phyloP scores from a whole-genome alignment of 108 stramenopile genomes.

The Fragilaria crotonensis region DNA sequence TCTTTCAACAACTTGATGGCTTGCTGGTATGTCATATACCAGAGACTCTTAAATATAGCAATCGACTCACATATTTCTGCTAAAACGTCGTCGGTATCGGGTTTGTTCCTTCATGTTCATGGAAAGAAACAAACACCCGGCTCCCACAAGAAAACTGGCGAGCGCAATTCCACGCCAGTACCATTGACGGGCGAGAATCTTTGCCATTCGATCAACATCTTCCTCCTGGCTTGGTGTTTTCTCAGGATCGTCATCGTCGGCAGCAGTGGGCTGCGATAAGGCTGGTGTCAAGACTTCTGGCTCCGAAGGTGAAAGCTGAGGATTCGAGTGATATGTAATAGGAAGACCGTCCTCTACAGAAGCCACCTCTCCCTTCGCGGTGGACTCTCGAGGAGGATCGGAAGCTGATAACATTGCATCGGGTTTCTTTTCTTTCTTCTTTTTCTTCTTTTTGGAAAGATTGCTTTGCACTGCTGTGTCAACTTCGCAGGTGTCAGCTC shows the following conservation, averaged over 20 bases:
- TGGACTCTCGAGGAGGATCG: no score
- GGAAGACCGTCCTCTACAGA: background rate
- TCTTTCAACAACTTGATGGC: no score
- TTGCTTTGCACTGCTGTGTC: background rate
- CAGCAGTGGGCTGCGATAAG: background rate
- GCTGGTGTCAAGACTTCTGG: background rate
- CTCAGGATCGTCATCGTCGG: background rate
- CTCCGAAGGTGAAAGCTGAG: background rate
- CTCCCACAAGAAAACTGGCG: conserved; percentile 31
- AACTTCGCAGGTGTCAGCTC: background rate
- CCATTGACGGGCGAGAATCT: conserved; percentile 13
- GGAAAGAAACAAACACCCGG: conserved; percentile 37
- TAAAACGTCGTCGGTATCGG: conserved; percentile 5
- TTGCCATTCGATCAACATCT: background rate
- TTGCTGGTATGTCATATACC: no score
- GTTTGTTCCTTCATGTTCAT: conserved; percentile 14
- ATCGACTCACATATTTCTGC: no score
- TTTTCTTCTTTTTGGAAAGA: background rate
- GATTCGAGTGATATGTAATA: background rate
- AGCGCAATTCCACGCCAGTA: conserved; percentile 40
- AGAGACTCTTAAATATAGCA: no score
- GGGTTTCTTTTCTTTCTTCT: background rate
- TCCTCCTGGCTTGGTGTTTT: conserved; percentile 2
- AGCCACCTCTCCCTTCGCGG: background rate
- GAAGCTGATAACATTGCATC: no score